Evolutionary conservation across 768 basidiomycete species (phyloP), one percentile per base, ranked within the genome.

Genomic region (Rhizopogon rudus): DNA sequence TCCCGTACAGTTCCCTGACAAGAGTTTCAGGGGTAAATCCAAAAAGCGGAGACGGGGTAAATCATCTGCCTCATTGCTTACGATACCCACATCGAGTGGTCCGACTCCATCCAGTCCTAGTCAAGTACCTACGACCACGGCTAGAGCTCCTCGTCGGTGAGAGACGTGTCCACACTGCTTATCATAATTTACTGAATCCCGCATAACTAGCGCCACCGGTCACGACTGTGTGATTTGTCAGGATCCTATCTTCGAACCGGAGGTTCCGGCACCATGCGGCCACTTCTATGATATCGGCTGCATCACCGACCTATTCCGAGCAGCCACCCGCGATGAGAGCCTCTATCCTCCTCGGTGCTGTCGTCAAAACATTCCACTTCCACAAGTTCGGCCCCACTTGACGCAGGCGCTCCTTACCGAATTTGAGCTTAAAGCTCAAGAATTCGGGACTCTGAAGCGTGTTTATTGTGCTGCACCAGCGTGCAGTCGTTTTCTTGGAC

Each of bases 311-410:
- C 66, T 77, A 45, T 73, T 75, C 64, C 56, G 68, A 51, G 56
- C 65, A 13, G 65, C 75, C 1, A 67, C 63, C 5, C 58, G 54
- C 17, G 76, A 77, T 59, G 76, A 77, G 55, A 62, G 68, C 1
- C 67, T 77, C 29, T 75, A 66, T 58, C 76, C 75, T 3, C 75
- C 76, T 31, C 68, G 69, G 25, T 76, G 76, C 57, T 77, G 76
- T 56, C 58, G 66, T 33, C 61, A 61, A 31, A 55, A 57, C 7
- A 71, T 77, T 20, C 59, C 71, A 31, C 43, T 69, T 35, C 10
- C 35, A 12, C 57, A 57, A 2, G 68, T 73, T 25, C 57, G 45
- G 31, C 41, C 44, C 2, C 65, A 73, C 51, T 57, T 75, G 29
- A 25, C 63, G 4, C 56, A 52, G 17, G 39, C 31, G 0, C 60